A percentile compares a stretch with the other conserved stretches of the same genome.
These are phyloP conservation scores for Paraurostyla sp. DNA, from an alignment of 73 alveolate genomes.

Conservation along the genomic window DNA sequence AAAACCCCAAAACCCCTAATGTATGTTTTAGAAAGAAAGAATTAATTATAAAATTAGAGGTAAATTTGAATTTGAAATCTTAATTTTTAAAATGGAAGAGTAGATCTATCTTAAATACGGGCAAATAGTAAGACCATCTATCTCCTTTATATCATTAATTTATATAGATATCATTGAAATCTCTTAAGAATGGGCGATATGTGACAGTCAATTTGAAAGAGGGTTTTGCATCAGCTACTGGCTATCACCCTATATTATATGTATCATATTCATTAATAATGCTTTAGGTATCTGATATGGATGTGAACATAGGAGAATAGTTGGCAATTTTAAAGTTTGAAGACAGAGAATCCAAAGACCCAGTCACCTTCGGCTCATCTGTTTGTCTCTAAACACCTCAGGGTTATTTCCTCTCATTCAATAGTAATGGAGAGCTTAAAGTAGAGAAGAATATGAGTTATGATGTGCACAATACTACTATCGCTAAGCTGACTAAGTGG, in stretches of 20 bases:
- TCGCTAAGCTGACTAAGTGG: slow-evolving; percentile 80
- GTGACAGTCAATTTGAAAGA: slow-evolving; percentile 53
- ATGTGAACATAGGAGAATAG: slow-evolving; percentile 69
- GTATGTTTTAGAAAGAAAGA: no score
- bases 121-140: neutral
- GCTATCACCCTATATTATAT: slow-evolving; percentile 76
- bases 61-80: slow-evolving; percentile 22
- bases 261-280: neutral
- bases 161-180: slow-evolving; percentile 61
- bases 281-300: slow-evolving; percentile 65
- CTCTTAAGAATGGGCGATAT: slow-evolving; percentile 64
- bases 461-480: slow-evolving; percentile 65
- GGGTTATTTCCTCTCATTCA: slow-evolving; percentile 72
- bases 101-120: slow-evolving; percentile 70
- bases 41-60: no score
- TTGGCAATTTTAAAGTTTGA: slow-evolving; percentile 67
- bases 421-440: slow-evolving; percentile 67
- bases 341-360: slow-evolving; percentile 67
- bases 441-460: slow-evolving; percentile 69
- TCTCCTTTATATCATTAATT: neutral
- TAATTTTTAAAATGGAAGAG: slow-evolving; percentile 70
- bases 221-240: slow-evolving; percentile 70
- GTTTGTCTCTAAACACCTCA: slow-evolving; percentile 72
- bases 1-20: no score
- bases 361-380: slow-evolving; percentile 69